Conservation (phyloP, 306 rosid species). For the Arachis hypogaea region DNA sequence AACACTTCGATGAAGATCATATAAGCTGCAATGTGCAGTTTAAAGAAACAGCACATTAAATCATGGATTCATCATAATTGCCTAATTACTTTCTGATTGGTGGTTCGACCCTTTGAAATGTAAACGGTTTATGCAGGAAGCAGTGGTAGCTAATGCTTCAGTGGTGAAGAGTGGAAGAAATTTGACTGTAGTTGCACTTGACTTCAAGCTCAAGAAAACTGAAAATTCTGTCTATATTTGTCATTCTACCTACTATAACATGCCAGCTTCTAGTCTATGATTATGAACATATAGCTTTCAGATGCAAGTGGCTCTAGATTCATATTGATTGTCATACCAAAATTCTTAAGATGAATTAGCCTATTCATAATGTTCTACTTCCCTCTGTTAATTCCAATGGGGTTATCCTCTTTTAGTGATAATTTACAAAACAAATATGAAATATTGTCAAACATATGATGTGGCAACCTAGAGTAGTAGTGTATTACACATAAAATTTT, state of each 20-base stretch:
- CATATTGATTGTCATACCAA: background rate
- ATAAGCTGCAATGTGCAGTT: background rate
- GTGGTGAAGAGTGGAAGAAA: constrained; percentile 80
- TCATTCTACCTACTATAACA: constrained; percentile 49
- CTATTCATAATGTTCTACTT: background rate
- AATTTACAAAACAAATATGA: constrained; percentile 1
- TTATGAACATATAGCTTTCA: constrained; percentile 28
- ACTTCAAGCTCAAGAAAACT: constrained; percentile 61
- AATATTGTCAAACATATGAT: constrained; percentile 1
- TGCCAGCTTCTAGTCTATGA: constrained; percentile 49
- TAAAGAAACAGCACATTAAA: background rate
- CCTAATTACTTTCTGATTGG: background rate
- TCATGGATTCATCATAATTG: background rate
- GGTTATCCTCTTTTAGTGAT: background rate
- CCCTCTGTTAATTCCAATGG: background rate
- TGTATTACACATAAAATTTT: too few relatives aligned
- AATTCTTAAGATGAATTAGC: background rate
- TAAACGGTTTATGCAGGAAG: constrained; percentile 52
- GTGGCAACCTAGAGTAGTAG: background rate
- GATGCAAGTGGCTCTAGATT: constrained; percentile 1
- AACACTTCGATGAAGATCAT: background rate
- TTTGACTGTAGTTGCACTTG: constrained; percentile 60
- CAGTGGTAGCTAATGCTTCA: constrained; percentile 61
- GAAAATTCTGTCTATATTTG: constrained; percentile 53
- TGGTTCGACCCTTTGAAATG: constrained; percentile 6